phyloP scores from a whole-genome alignment of 169 alveolate genomes.

The Plasmodium chabaudi region DNA sequence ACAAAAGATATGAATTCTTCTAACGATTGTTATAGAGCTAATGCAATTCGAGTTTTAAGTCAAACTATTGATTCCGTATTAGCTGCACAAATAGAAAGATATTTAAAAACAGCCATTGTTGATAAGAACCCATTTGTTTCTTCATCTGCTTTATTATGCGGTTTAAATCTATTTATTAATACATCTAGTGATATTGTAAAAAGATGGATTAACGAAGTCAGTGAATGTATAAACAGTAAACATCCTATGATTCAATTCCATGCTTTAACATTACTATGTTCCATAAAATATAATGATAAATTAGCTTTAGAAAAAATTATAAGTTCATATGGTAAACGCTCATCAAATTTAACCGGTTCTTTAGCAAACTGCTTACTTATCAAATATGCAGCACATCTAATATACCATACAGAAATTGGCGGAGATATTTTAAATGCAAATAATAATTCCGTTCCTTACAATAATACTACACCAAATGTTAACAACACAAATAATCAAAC shows the following conservation, averaged over 20 bases:
- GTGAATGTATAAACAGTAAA: slow-evolving; percentile 90
- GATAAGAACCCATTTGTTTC: slow-evolving; percentile 95
- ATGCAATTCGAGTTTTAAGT: slow-evolving; percentile 96
- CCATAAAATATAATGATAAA: slow-evolving; percentile 90
- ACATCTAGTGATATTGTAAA: slow-evolving; percentile 92
- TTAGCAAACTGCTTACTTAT: slow-evolving; percentile 83
- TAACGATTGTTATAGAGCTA: slow-evolving; percentile 95
- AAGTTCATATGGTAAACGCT: slow-evolving; percentile 61
- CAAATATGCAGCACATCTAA: slow-evolving; percentile 67
- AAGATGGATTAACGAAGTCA: slow-evolving; percentile 90
- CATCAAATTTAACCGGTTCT: slow-evolving; percentile 77
- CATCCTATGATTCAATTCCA: slow-evolving; percentile 95
- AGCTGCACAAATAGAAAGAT: slow-evolving; percentile 96
- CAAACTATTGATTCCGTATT: slow-evolving; percentile 94
- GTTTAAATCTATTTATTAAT: slow-evolving; percentile 89
- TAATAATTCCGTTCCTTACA: neutral
- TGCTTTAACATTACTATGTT: slow-evolving; percentile 94
- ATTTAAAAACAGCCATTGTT: slow-evolving; percentile 92
- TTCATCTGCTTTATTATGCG: slow-evolving; percentile 94
- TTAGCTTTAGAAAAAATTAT: slow-evolving; percentile 87
- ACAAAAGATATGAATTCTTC: slow-evolving; percentile 95
- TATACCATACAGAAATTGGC: slow-evolving; percentile 59
- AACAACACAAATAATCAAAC: slow-evolving; percentile 4
- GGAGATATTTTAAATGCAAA: neutral
- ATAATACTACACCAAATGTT: neutral